Evolutionary conservation across 495 filamentous ascomycete genomes (phyloP).

Genomic region (Choiromyces venosus): DNA sequence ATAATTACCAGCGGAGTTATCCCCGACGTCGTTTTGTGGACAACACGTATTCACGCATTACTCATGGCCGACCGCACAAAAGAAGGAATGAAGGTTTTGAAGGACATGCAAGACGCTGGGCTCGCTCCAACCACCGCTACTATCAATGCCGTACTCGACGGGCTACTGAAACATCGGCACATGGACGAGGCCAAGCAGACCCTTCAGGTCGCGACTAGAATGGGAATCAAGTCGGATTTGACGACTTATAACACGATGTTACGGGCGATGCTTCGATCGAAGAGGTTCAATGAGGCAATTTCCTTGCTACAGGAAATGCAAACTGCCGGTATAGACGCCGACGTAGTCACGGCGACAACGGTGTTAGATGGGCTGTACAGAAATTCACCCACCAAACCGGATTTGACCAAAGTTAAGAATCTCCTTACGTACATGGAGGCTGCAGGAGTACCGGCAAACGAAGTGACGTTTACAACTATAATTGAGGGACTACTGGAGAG

Average conservation of each 20-base stretch:
- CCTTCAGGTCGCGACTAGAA: slow-evolving; percentile 54
- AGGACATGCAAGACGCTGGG: slow-evolving; percentile 23
- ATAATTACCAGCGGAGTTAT: slow-evolving; percentile 32
- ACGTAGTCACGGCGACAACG: slow-evolving; percentile 54
- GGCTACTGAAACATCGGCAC: slow-evolving; percentile 47
- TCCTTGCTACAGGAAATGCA: slow-evolving; percentile 47
- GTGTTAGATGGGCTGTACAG: slow-evolving; percentile 51
- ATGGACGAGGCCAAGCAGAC: slow-evolving; percentile 48
- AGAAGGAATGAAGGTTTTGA: slow-evolving; percentile 29
- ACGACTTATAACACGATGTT: slow-evolving; percentile 67
- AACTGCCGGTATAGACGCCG: slow-evolving; percentile 45
- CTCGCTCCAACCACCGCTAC: slow-evolving; percentile 55
- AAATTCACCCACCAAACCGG: slow-evolving; percentile 33
- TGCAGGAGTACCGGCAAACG: slow-evolving; percentile 52
- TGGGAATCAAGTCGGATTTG: slow-evolving; percentile 56
- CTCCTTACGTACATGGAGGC: slow-evolving; percentile 53
- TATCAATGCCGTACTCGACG: slow-evolving; percentile 58
- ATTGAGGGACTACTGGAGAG: slow-evolving; percentile 56
- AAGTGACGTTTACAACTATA: slow-evolving; percentile 57
- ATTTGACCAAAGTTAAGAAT: slow-evolving; percentile 37
- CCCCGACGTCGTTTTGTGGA: slow-evolving; percentile 36
- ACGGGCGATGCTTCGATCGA: slow-evolving; percentile 48
- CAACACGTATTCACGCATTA: slow-evolving; percentile 35
- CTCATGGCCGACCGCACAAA: slow-evolving; percentile 12
- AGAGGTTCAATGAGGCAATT: slow-evolving; percentile 28